phyloP scores from a whole-genome alignment of 2,329 filamentous ascomycete species.

The Aureobasidium musti region DNA sequence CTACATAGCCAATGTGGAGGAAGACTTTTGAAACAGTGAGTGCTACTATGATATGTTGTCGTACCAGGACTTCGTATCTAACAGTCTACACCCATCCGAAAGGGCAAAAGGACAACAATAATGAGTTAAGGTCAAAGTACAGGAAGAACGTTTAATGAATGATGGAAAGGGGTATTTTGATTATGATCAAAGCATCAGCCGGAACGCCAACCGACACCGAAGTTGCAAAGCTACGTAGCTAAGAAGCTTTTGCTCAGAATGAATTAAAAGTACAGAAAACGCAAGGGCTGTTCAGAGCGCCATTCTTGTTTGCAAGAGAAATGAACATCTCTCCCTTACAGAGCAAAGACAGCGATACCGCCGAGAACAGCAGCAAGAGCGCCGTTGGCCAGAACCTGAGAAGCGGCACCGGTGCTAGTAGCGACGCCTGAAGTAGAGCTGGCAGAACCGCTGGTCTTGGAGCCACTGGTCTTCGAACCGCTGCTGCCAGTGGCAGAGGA shows the following conservation, averaged over 20 bases:
- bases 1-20: too few species aligned
- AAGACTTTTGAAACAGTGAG: too few species aligned
- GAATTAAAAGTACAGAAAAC: slow-evolving; percentile 9
- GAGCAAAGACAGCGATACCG: slow-evolving; percentile 2
- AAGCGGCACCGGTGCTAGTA: slow-evolving; percentile 24
- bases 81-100: too few species aligned
- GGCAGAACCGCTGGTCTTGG: slow-evolving; percentile 27
- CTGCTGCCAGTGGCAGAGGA: slow-evolving; percentile 18
- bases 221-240: not conserved
- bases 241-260: not conserved
- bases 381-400: not conserved
- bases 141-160: not conserved
- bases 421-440: slow-evolving; percentile 23
- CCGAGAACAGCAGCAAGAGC: not conserved
- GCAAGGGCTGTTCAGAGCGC: not conserved
- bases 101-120: too few species aligned
- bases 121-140: too few species aligned
- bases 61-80: too few species aligned
- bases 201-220: not conserved
- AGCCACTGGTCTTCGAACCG: not conserved
- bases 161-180: not conserved
- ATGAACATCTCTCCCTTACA: not conserved
- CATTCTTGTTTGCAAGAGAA: not conserved
- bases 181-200: not conserved
- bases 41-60: too few species aligned